Conservation (phyloP, 78 protist species). For the Trichosphaerium sp. region DNA sequence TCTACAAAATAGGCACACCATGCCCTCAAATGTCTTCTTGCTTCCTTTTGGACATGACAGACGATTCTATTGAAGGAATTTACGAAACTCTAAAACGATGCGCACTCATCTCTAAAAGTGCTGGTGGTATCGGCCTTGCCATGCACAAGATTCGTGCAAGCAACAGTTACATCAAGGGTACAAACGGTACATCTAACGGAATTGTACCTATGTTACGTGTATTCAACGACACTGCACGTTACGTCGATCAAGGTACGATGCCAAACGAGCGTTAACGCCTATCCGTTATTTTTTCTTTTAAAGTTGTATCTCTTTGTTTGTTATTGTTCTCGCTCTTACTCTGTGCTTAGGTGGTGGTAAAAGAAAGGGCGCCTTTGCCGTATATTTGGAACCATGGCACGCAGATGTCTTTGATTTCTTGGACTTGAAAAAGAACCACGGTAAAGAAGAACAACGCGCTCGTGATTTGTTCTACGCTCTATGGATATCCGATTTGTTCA, state of each 20-base stretch:
- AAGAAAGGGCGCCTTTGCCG: constrained; percentile 96
- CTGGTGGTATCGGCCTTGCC: constrained; percentile 95
- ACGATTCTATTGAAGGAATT: constrained; percentile 89
- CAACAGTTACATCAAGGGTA: constrained; percentile 80
- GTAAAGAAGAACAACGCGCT: constrained; percentile 87
- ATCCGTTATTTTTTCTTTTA: not conserved
- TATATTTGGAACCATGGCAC: constrained; percentile 99
- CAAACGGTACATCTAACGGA: constrained; percentile 88
- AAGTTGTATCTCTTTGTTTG: too few species aligned
- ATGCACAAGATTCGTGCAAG: constrained; percentile 83
- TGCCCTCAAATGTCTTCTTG: constrained; percentile 90
- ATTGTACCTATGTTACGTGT: constrained; percentile 97
- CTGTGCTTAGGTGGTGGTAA: constrained; percentile 96
- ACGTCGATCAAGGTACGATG: constrained; percentile 95
- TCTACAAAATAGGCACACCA: too few species aligned
- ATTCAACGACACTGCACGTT: constrained; percentile 92
- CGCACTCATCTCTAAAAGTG: constrained; percentile 81
- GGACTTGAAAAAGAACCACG: constrained; percentile 73
- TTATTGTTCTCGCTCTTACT: too few species aligned
- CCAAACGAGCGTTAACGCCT: too few species aligned
- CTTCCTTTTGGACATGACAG: constrained; percentile 89
- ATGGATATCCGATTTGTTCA: constrained; percentile 96
- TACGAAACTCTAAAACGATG: constrained; percentile 90
- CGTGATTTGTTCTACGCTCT: constrained; percentile 96
- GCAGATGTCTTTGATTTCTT: constrained; percentile 87